These are phyloP conservation scores for Aspergillus chevalieri DNA, from an alignment of 2,329 filamentous ascomycete genomes.

Conservation along the genomic window DNA sequence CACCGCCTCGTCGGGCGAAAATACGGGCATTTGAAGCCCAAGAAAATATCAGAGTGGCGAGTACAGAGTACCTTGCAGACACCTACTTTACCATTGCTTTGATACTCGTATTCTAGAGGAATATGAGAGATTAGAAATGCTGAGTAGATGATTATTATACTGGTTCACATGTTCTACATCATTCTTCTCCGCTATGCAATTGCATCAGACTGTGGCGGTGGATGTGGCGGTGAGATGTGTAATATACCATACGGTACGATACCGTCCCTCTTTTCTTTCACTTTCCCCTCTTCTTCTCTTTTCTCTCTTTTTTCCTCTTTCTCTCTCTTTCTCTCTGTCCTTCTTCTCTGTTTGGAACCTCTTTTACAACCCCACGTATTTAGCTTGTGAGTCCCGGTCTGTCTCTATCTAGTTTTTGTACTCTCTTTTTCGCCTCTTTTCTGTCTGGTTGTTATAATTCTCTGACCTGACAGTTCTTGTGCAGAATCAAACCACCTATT, in stretches of 20 bases:
- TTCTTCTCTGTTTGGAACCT: constrained; percentile 19
- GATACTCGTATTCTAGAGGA: no score
- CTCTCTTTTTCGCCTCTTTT: constrained; percentile 5
- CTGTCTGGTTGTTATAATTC: background rate
- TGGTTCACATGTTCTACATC: background rate
- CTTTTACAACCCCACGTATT: constrained; percentile 24
- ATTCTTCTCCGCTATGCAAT: background rate
- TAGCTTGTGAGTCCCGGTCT: constrained; percentile 5
- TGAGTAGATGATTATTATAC: no score
- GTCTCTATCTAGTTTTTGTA: constrained; percentile 7
- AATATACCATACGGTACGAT: background rate
- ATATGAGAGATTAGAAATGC: no score
- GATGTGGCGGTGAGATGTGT: background rate
- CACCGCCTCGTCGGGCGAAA: no score
- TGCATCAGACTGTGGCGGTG: background rate
- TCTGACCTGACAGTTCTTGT: background rate
- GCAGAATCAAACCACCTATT: constrained; percentile 13
- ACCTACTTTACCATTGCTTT: no score
- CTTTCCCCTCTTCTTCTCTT: background rate
- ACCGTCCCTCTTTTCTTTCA: background rate
- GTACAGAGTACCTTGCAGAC: no score
- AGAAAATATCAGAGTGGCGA: no score
- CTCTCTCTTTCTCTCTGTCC: constrained; percentile 19
- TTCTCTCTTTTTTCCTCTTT: constrained; percentile 9
- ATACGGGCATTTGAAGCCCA: no score